Conservation (phyloP, 805 yeast genomes). For the Saccharomycopsis selenospora region DNA sequence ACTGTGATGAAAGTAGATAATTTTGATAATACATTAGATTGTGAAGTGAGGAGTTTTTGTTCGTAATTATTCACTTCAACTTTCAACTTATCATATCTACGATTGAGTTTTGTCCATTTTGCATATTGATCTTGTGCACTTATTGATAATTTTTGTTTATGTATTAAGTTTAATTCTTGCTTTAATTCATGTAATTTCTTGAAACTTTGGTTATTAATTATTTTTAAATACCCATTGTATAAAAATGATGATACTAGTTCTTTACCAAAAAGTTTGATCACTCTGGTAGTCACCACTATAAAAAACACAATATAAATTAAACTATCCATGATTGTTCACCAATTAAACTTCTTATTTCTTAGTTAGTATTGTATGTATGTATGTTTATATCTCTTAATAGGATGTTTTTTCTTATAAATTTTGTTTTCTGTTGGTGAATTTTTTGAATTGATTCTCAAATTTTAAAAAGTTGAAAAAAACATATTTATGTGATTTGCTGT, state of each 20-base stretch:
- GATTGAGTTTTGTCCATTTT: conserved; percentile 86
- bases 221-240: conserved; percentile 5
- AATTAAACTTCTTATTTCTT: no score
- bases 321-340: no score
- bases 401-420: no score
- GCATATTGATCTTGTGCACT: conserved; percentile 94
- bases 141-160: conserved; percentile 49
- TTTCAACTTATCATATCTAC: conserved; percentile 54
- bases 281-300: conserved; percentile 4
- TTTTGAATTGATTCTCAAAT: no score
- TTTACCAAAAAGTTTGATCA: conserved; percentile 13
- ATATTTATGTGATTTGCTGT: no score
- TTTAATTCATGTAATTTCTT: conserved; percentile 4
- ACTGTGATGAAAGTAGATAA: conserved; percentile 32
- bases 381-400: no score
- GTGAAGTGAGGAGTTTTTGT: conserved; percentile 29
- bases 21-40: conserved; percentile 17
- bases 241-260: conserved; percentile 6
- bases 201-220: conserved; percentile 6
- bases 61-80: conserved; percentile 42
- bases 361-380: no score
- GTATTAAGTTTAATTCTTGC: conserved; percentile 18
- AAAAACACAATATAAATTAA: conserved; percentile 2
- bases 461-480: no score
- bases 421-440: no score